A percentile compares a stretch with the other conserved stretches of the same genome.
Evolutionary conservation across 805 yeast genomes (phyloP).

Genomic region (Yamadazyma paraphyllophila): DNA sequence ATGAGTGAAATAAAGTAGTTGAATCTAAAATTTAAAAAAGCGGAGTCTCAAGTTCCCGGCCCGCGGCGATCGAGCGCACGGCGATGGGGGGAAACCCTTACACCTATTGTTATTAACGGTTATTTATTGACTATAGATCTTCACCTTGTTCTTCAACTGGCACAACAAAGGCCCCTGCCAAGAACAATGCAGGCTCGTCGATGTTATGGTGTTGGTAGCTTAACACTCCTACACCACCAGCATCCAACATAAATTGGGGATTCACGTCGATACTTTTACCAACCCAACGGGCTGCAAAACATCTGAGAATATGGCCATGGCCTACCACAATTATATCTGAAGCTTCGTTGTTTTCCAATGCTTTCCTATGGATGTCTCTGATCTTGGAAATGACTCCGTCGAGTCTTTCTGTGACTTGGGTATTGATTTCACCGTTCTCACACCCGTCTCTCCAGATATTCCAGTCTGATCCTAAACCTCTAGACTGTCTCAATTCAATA

Average conservation of each 20-base stretch:
- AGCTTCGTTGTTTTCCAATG: slow-evolving; percentile 47
- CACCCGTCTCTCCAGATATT: slow-evolving; percentile 91
- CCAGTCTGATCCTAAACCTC: slow-evolving; percentile 51
- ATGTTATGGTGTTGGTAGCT: slow-evolving; percentile 84
- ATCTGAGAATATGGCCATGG: slow-evolving; percentile 90
- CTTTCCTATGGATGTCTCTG: slow-evolving; percentile 54
- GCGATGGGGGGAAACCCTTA: not conserved
- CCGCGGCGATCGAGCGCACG: not conserved
- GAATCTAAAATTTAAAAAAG: not conserved
- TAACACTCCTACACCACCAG: slow-evolving; percentile 93
- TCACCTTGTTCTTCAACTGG: slow-evolving; percentile 58
- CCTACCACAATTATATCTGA: slow-evolving; percentile 83
- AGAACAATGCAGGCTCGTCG: slow-evolving; percentile 80
- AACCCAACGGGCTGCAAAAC: slow-evolving; percentile 89
- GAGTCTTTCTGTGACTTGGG: slow-evolving; percentile 66
- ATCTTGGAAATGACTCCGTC: slow-evolving; percentile 69
- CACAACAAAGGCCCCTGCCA: slow-evolving; percentile 80
- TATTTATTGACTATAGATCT: slow-evolving; percentile 12
- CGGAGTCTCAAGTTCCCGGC: not conserved
- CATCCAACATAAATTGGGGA: slow-evolving; percentile 84
- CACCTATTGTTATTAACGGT: not conserved
- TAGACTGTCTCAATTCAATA: slow-evolving; percentile 47
- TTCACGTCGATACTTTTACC: slow-evolving; percentile 54
- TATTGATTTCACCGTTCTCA: slow-evolving; percentile 77
- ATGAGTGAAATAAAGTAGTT: too few relatives aligned